Base-by-base conservation (phyloP, 805 yeast genomes). In the Candida tibetensis region DNA sequence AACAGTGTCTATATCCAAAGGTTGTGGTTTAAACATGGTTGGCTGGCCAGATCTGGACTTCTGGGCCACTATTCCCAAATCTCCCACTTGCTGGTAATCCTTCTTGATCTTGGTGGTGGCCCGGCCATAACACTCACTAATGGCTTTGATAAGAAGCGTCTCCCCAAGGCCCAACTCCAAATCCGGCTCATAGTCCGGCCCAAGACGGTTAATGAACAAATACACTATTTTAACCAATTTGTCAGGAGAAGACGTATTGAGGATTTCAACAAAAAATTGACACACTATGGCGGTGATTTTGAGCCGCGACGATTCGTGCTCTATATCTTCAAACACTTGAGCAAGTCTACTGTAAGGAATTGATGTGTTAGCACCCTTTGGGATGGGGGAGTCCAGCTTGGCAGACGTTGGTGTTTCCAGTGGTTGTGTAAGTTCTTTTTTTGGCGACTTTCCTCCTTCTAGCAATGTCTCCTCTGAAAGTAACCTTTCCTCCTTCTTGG, bases 161-260 rank as follows among this genome's bases (percentile, higher is more conserved):
- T 93, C 99, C 13, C 99, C 99, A 2, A 93, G 71, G 0, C 99
- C 99, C 17, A 93, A 69, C 55, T 93, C 99, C 40, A 91, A 66
- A 21, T 95, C 97, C 2, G 74, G 72, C 55, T 88, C 96, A 55
- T 93, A 93, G 58, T 93, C 99, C 0, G 99, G 99, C 0, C 97
- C 96, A 7, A 90, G 65, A 44, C 91, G 69, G 57, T 91, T 91
- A 56, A 91, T 89, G 62, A 85, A 85, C 13, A 93, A 71, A 51
- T 91, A 93, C 1, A 90, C 84, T 1, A 87, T 80, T 39, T 77
- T 79, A 5, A 86, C 72, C 37, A 93, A 62, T 30, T 77, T 71
- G n/a, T 62, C 66, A 4, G 62, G 59, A 2, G 58, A 42, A 21
- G 61, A 50, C 30, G 74, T 68, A 18, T 71, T 58, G 37, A 93